Evolutionary conservation across 257 asterid genomes (phyloP).

Genomic region (Plantago elongata): DNA sequence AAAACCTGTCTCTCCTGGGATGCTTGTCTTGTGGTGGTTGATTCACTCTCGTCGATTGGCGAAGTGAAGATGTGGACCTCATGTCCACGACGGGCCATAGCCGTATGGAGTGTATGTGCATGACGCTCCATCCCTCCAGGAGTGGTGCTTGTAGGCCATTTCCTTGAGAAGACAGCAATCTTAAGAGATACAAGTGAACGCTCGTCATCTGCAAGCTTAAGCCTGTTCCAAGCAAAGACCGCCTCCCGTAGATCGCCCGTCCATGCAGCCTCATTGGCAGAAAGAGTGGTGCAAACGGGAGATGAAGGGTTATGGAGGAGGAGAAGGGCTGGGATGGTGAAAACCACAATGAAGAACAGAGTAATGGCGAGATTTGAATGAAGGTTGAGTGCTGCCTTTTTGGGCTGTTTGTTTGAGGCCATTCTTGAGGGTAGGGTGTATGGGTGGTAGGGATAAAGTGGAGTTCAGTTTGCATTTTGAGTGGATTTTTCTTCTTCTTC

Average conservation of each 20-base stretch:
- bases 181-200: slow-evolving; percentile 37
- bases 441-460: slow-evolving; percentile 15
- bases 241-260: slow-evolving; percentile 70
- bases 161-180: slow-evolving; percentile 85
- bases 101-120: slow-evolving; percentile 70
- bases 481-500: slow-evolving; percentile 7
- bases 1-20: slow-evolving; percentile 8
- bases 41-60: slow-evolving; percentile 25
- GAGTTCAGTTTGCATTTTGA: slow-evolving; percentile 6
- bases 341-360: slow-evolving; percentile 69
- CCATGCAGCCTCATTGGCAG: slow-evolving; percentile 39
- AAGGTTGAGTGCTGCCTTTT: slow-evolving; percentile 40
- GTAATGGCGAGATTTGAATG: slow-evolving; percentile 64
- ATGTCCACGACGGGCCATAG: slow-evolving; percentile 75
- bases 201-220: slow-evolving; percentile 23
- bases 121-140: slow-evolving; percentile 99
- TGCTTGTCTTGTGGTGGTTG: slow-evolving; percentile 2
- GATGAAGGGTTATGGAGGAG: slow-evolving; percentile 67
- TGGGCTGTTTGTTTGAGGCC: slow-evolving; percentile 49
- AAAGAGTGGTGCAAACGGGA: slow-evolving; percentile 37
- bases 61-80: slow-evolving; percentile 73
- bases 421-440: slow-evolving; percentile 21
- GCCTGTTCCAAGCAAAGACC: slow-evolving; percentile 72
- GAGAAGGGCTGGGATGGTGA: slow-evolving; percentile 72
- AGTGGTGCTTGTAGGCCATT: slow-evolving; percentile 70